phyloP scores from a whole-genome alignment of 257 asterid species.

The Penstemon davidsonii region DNA sequence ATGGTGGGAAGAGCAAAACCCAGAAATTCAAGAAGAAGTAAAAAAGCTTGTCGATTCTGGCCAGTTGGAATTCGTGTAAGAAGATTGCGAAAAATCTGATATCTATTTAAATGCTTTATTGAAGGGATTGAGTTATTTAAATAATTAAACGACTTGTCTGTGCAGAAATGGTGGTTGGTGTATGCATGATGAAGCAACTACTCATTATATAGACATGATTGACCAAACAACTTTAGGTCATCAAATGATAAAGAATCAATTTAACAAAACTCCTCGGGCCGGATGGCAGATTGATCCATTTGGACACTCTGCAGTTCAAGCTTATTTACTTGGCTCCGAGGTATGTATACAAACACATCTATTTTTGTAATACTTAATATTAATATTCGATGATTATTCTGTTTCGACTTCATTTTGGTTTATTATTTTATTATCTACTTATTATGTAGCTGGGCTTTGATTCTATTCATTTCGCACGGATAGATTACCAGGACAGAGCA shows the following conservation, averaged over 20 bases:
- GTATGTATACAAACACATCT: conserved; percentile 45
- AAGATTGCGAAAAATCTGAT: conserved; percentile 5
- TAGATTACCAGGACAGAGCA: conserved; percentile 89
- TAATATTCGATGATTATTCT: background rate
- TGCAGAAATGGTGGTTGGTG: conserved; percentile 96
- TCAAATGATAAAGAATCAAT: conserved; percentile 58
- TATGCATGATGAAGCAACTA: conserved; percentile 91
- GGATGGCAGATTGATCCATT: conserved; percentile 99
- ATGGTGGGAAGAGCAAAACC: conserved; percentile 83
- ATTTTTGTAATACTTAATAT: background rate
- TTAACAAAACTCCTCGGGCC: conserved; percentile 82
- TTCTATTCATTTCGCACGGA: conserved; percentile 82
- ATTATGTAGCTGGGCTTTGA: conserved; percentile 71
- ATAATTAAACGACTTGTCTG: conserved; percentile 1
- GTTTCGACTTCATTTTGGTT: conserved; percentile 15
- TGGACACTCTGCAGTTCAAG: conserved; percentile 94
- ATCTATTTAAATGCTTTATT: background rate
- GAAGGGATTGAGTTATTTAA: background rate
- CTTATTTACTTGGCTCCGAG: conserved; percentile 76
- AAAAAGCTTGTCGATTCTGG: conserved; percentile 65
- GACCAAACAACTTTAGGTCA: conserved; percentile 96
- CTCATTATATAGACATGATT: conserved; percentile 86
- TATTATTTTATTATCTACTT: no score
- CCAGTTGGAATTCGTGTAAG: conserved; percentile 89
- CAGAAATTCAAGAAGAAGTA: conserved; percentile 50